Evolutionary conservation across 352 stramenopile genomes (phyloP).

Genomic region (Globisporangium nodosum): DNA sequence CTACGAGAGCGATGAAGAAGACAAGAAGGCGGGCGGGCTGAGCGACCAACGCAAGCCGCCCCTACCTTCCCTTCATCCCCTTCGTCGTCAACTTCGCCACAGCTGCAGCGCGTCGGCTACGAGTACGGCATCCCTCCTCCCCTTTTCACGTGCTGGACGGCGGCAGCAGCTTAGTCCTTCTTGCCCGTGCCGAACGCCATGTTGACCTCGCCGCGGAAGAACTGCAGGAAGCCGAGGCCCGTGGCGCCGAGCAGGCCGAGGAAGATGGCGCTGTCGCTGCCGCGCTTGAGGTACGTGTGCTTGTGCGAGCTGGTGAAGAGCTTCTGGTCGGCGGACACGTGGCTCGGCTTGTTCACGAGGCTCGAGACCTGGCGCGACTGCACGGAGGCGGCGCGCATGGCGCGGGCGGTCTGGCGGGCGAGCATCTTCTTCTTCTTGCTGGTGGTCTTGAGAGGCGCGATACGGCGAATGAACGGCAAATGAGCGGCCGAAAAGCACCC

Average conservation of each 20-base stretch:
- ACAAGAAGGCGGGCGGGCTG: background rate
- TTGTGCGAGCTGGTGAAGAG: conserved; percentile 56
- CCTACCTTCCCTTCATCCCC: background rate
- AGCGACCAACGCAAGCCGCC: background rate
- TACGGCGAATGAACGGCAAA: background rate
- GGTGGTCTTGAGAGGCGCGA: background rate
- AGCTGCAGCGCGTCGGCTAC: background rate
- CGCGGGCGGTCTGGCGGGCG: conserved; percentile 42
- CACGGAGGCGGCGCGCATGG: conserved; percentile 18
- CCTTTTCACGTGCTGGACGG: background rate
- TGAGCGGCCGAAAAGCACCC: background rate
- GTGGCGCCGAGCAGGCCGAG: conserved; percentile 32
- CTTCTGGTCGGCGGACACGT: conserved; percentile 54
- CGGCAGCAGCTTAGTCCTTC: conserved; percentile 46
- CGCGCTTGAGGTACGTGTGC: conserved; percentile 62
- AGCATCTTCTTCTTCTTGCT: conserved; percentile 28
- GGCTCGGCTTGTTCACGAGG: conserved; percentile 70
- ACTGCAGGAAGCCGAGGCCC: conserved; percentile 52
- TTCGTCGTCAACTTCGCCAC: background rate
- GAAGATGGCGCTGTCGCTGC: conserved; percentile 43
- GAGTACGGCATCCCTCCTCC: background rate
- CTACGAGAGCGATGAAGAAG: conserved; percentile 1
- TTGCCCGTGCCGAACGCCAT: conserved; percentile 68
- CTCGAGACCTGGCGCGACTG: conserved; percentile 43
- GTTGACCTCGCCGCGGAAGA: conserved; percentile 54